Conservation (phyloP, 768 basidiomycete species). For the Lentinula raphanica region DNA sequence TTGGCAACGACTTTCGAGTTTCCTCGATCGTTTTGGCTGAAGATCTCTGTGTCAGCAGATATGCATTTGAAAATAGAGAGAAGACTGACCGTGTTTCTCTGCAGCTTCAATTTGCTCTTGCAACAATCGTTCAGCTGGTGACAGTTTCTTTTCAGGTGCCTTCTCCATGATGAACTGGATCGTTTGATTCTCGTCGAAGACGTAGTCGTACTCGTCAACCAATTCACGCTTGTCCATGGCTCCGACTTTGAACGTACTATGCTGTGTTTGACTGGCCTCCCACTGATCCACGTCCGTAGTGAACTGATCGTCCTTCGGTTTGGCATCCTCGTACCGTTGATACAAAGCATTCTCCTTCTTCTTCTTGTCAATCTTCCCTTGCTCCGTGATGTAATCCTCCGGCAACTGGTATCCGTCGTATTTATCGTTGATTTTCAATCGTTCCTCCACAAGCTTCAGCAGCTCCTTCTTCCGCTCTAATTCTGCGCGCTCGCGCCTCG, state of each 20-base stretch:
- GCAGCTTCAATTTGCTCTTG: constrained; percentile 88
- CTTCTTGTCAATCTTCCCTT: constrained; percentile 97
- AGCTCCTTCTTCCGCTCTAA: constrained; percentile 90
- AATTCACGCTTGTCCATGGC: constrained; percentile 84
- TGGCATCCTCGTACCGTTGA: constrained; percentile 91
- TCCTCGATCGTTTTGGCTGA: constrained; percentile 87
- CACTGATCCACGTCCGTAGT: constrained; percentile 97
- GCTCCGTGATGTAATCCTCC: constrained; percentile 97
- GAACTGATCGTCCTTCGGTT: constrained; percentile 89
- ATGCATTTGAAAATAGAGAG: background rate
- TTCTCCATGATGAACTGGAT: constrained; percentile 92
- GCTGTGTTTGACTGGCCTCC: constrained; percentile 87
- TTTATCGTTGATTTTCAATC: constrained; percentile 90
- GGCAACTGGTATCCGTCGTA: constrained; percentile 95
- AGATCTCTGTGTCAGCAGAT: background rate
- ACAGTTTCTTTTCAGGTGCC: constrained; percentile 65
- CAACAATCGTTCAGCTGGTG: constrained; percentile 78
- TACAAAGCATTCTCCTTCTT: constrained; percentile 91
- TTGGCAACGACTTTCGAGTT: constrained; percentile 88
- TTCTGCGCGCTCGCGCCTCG: constrained; percentile 76
- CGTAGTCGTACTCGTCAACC: constrained; percentile 90
- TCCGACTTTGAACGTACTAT: constrained; percentile 86
- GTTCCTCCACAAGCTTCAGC: constrained; percentile 86
- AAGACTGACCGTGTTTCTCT: constrained; percentile 74
- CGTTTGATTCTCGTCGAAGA: constrained; percentile 96